phyloP scores from a whole-genome alignment of 2,329 filamentous ascomycete genomes.

The Decorospora gaudefroyi region DNA sequence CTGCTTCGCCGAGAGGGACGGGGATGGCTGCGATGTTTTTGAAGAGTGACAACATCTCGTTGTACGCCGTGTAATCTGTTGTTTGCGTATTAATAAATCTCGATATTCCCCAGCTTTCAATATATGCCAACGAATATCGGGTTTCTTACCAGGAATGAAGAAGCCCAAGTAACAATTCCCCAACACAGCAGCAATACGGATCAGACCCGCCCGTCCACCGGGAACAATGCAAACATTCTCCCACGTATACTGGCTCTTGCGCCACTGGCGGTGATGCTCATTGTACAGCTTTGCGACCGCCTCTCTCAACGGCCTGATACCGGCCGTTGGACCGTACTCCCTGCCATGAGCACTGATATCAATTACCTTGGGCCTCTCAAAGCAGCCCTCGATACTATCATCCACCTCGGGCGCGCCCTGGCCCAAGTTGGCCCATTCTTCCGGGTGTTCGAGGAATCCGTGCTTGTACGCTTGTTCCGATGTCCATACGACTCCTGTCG shows the following conservation, averaged over 20 bases:
- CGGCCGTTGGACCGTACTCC: constrained; percentile 90
- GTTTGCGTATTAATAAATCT: no score
- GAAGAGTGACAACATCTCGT: constrained; percentile 95
- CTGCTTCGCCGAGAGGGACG: constrained; percentile 74
- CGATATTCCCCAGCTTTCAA: constrained; percentile 21
- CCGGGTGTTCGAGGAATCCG: constrained; percentile 81
- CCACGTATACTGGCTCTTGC: constrained; percentile 89
- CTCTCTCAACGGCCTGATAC: constrained; percentile 86
- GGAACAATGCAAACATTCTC: constrained; percentile 86
- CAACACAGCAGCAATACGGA: constrained; percentile 90
- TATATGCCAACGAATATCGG: no score
- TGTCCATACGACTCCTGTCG: constrained; percentile 93
- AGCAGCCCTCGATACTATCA: constrained; percentile 88
- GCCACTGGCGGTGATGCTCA: constrained; percentile 84
- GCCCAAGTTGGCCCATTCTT: constrained; percentile 88
- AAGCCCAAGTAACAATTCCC: constrained; percentile 92
- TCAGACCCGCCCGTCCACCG: constrained; percentile 87
- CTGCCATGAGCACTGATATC: constrained; percentile 76
- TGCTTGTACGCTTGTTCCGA: constrained; percentile 86
- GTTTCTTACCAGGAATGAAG: constrained; percentile 68
- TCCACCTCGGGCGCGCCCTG: constrained; percentile 95
- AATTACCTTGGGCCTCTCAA: constrained; percentile 77
- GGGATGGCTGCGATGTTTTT: constrained; percentile 66
- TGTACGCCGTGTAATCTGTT: constrained; percentile 87
- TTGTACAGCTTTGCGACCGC: constrained; percentile 94